phyloP scores from a whole-genome alignment of 441 rosid species.

The Flueggea neowawraea region DNA sequence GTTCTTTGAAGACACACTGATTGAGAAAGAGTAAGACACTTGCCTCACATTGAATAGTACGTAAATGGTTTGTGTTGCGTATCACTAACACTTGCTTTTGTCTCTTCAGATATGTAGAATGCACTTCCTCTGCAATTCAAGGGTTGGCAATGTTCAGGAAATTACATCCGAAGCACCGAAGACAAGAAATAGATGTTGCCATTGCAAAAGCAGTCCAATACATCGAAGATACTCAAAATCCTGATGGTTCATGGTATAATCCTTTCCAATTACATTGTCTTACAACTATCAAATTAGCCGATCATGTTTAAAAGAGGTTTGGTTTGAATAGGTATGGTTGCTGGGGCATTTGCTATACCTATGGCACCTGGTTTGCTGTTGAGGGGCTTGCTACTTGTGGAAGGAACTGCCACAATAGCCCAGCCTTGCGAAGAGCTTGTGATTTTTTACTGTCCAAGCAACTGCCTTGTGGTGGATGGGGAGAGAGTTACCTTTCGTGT shows the following conservation, averaged over 20 bases:
- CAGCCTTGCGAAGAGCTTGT: conserved; percentile 58
- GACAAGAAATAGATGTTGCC: conserved; percentile 30
- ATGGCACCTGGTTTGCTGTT: conserved; percentile 75
- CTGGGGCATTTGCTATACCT: conserved; percentile 89
- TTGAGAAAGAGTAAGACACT: too few relatives aligned
- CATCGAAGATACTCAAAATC: conserved; percentile 38
- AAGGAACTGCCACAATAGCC: conserved; percentile 41
- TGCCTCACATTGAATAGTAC: too few relatives aligned
- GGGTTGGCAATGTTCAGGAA: conserved; percentile 37
- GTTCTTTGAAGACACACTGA: too few relatives aligned
- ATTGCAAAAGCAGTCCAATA: conserved; percentile 36
- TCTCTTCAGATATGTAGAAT: conserved; percentile 47
- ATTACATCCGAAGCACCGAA: conserved; percentile 28
- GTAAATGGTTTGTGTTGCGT: too few relatives aligned
- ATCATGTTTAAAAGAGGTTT: not conserved
- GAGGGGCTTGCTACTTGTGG: conserved; percentile 65
- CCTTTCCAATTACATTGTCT: not conserved
- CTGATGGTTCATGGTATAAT: conserved; percentile 57
- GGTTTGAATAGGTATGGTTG: conserved; percentile 59
- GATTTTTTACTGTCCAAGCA: conserved; percentile 71
- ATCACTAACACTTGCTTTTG: not conserved
- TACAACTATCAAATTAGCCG: not conserved
- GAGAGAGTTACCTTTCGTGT: conserved; percentile 79
- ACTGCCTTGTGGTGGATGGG: conserved; percentile 77
- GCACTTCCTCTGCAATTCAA: conserved; percentile 60